Base-by-base conservation (phyloP, 129 eudicot species). In the Tagetes patula region DNA sequence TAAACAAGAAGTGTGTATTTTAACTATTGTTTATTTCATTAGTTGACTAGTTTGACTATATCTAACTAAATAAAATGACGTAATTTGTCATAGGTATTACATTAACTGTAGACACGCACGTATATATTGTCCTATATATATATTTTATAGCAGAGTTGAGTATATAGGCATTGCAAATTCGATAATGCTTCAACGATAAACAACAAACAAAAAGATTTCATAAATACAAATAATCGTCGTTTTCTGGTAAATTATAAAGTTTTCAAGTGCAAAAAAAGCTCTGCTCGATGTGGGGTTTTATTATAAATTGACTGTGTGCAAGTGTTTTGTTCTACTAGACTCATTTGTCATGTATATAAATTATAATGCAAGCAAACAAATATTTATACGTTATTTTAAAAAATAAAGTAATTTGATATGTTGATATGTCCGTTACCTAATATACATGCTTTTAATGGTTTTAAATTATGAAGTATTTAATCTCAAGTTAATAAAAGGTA, bases 251-350 rank as follows among this genome's bases (percentile, higher is more conserved):
- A 62, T 14, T 68, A 39, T 54, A 79, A 65, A 59, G 41, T 65
- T 48, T 30, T 30, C 72, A 53, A 63, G 59, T 48, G 73, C 74
- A 71, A 67, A 59, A 27, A 67, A 53, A 49, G 50, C 77, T 72
- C 74, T 80, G 64, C 13, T 69, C 78, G 63, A 81, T 76, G 80
- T 37, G 32, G 48, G 46, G 48, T 63, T 64, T 32, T 56, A 30
- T 27, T 56, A 56, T 30, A 30, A 0, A 56, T 32, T 9, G 13
- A 56, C 63, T 56, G 37, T 56, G 36, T 56, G 13, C 63, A 71
- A 55, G 76, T 79, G 80, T 73, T 73, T 80, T 77, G 82, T 68
- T 52, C 73, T 71, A 27, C 76, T 62, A 32, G 69, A 55, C 80
- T 76, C 62, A 34, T 67, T 79, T 84, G 77, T 67, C 82, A 84